Conservation (phyloP, 768 basidiomycete species). For the Serendipita sp. region DNA sequence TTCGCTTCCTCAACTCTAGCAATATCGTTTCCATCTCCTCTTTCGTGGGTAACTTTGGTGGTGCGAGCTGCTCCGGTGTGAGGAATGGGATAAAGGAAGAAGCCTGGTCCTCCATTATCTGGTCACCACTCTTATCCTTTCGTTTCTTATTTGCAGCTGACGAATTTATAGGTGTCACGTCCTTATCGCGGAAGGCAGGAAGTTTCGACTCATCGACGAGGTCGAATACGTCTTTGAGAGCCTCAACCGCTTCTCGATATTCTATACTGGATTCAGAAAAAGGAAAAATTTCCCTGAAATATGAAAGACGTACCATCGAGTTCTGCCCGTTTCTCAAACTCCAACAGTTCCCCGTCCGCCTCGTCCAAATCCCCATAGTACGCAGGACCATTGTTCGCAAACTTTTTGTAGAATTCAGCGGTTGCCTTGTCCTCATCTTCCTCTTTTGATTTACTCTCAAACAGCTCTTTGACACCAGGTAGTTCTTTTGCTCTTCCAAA, state of each 20-base stretch:
- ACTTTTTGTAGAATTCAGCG: slow-evolving; percentile 66
- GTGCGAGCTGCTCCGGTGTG: slow-evolving; percentile 49
- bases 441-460: slow-evolving; percentile 67
- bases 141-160: background rate
- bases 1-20: slow-evolving; percentile 61
- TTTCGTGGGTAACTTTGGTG: slow-evolving; percentile 57
- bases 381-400: slow-evolving; percentile 65
- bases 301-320: slow-evolving; percentile 41
- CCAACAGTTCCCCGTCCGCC: slow-evolving; percentile 40
- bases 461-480: slow-evolving; percentile 91
- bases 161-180: slow-evolving; percentile 12
- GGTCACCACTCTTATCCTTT: slow-evolving; percentile 11
- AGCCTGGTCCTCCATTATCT: slow-evolving; percentile 13
- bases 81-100: slow-evolving; percentile 61
- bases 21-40: slow-evolving; percentile 67
- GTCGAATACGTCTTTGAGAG: slow-evolving; percentile 36
- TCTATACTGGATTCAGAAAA: slow-evolving; percentile 24
- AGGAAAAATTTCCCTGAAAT: background rate
- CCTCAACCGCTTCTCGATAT: slow-evolving; percentile 45
- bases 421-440: slow-evolving; percentile 78
- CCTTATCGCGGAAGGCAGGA: slow-evolving; percentile 28
- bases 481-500: slow-evolving; percentile 94
- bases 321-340: slow-evolving; percentile 56
- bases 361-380: slow-evolving; percentile 94
- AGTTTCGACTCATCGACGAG: slow-evolving; percentile 34